These are phyloP conservation scores for Saturnispora serradocipensis DNA, from an alignment of 805 yeast genomes.

Conservation along the genomic window DNA sequence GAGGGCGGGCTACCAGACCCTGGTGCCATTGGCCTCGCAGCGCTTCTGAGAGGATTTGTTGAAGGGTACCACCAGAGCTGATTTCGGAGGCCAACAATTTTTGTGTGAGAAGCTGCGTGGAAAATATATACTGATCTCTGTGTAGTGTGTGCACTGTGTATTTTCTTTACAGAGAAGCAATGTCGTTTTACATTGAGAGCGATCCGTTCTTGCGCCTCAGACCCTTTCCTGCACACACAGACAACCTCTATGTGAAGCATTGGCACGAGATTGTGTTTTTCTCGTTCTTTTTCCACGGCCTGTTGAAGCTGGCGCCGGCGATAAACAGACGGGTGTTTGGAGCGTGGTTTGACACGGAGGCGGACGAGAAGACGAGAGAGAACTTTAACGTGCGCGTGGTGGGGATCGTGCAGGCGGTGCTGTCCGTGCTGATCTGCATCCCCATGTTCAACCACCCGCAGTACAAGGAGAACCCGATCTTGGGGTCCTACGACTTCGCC, in stretches of 20 bases:
- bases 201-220: slow-evolving; percentile 37
- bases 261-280: slow-evolving; percentile 67
- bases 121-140: neutral
- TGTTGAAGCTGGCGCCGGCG: slow-evolving; percentile 45
- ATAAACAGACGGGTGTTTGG: slow-evolving; percentile 45
- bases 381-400: slow-evolving; percentile 90
- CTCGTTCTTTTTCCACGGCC: slow-evolving; percentile 46
- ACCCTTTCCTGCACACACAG: slow-evolving; percentile 40
- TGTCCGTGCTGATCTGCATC: slow-evolving; percentile 48
- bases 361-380: slow-evolving; percentile 37
- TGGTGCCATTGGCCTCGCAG: slow-evolving; percentile 79
- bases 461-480: slow-evolving; percentile 40
- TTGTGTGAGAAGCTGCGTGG: neutral
- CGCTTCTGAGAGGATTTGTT: slow-evolving; percentile 25
- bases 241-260: slow-evolving; percentile 40
- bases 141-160: neutral
- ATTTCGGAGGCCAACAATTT: neutral
- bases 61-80: slow-evolving; percentile 10
- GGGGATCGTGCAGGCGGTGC: slow-evolving; percentile 71
- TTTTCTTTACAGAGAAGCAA: neutral
- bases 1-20: slow-evolving; percentile 87
- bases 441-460: slow-evolving; percentile 58
- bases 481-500: slow-evolving; percentile 67
- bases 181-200: slow-evolving; percentile 19
- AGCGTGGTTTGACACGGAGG: slow-evolving; percentile 32